phyloP scores from a whole-genome alignment of 2,329 filamentous ascomycete species.

The Fonsecaea pedrosoi region DNA sequence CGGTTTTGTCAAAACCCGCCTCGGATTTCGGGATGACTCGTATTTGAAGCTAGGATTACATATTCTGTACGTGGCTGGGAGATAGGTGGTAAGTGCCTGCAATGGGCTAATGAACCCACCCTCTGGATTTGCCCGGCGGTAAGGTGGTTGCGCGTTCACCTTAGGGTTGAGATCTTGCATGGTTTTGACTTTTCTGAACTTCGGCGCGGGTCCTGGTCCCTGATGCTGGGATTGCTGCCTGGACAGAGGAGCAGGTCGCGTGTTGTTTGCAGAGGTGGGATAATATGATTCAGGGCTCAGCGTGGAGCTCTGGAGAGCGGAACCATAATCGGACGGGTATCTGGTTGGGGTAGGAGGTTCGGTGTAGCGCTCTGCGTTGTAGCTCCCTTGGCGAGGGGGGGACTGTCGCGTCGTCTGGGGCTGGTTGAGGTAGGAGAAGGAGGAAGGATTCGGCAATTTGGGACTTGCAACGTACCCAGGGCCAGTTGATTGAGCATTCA shows the following conservation, averaged over 20 bases:
- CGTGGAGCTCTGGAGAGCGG: constrained; percentile 74
- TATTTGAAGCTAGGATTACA: constrained; percentile 99
- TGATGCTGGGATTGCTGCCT: constrained; percentile 54
- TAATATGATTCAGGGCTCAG: constrained; percentile 71
- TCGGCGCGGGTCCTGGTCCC: constrained; percentile 75
- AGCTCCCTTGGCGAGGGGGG: constrained; percentile 68
- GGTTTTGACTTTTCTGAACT: constrained; percentile 80
- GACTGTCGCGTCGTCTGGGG: constrained; percentile 72
- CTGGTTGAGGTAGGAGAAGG: constrained; percentile 62
- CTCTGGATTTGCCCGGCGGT: constrained; percentile 91
- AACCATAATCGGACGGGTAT: constrained; percentile 69
- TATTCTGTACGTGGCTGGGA: constrained; percentile 95
- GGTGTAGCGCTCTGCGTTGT: constrained; percentile 44
- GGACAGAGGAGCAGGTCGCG: constrained; percentile 50
- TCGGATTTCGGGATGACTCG: constrained; percentile 94
- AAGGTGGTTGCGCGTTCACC: constrained; percentile 85
- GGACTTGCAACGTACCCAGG: constrained; percentile 76
- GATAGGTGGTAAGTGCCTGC: constrained; percentile 90
- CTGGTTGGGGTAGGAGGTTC: constrained; percentile 42
- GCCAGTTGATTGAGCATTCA: constrained; percentile 84
- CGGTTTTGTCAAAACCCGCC: constrained; percentile 93
- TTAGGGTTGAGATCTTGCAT: constrained; percentile 78
- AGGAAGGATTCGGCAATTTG: constrained; percentile 58
- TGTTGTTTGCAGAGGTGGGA: constrained; percentile 68
- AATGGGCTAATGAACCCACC: constrained; percentile 97